Evolutionary conservation across 768 basidiomycete species (phyloP), one percentile per base, ranked within the genome.

Genomic region (Hygrocybe punicea): DNA sequence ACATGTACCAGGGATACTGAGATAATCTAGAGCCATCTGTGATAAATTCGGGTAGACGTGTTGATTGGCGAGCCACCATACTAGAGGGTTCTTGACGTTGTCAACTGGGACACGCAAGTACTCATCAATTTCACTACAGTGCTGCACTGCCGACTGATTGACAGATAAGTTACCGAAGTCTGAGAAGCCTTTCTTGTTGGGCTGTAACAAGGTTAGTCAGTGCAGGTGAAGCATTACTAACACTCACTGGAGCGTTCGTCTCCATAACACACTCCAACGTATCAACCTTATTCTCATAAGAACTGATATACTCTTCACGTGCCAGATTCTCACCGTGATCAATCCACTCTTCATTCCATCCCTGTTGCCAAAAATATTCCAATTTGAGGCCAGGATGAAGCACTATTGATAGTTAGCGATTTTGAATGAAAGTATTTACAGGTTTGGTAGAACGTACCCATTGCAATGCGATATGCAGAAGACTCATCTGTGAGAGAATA

Each of bases 391-490:
- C 35, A 2, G 58, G 58, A 19, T 59, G 58, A n/a, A 59, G 58
- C 3, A 59, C 53, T 58, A 25, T 8, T 21, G 17, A 11, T 25
- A 6, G 37, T 14, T 24, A n/a, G 21, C 14, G 2, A 19, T 23
- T 33, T 44, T 29, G 9, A 13, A 21, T 6, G 19, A 19, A 13
- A 24, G 25, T 10, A 7, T 21, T 47, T 8, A 19, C 23, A 21
- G 46, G 34, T 29, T 35, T 14, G 23, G 19, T 48, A 33, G 24
- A 42, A 65, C 60, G 7, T 51, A 70, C 69, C 52, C 67, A 70
- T 70, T 3, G 67, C 65, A 37, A 71, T 70, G 1, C 62, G 55
- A 51, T 70, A 71, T 0, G 63, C 51, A 14, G 61, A 58, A 0
- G 67, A 66, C 6, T 9, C 25, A 44, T 71, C 68, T 1, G 61